Evolutionary conservation across 176 grass and related monocot genomes (phyloP).

Genomic region (Triticum urartu): DNA sequence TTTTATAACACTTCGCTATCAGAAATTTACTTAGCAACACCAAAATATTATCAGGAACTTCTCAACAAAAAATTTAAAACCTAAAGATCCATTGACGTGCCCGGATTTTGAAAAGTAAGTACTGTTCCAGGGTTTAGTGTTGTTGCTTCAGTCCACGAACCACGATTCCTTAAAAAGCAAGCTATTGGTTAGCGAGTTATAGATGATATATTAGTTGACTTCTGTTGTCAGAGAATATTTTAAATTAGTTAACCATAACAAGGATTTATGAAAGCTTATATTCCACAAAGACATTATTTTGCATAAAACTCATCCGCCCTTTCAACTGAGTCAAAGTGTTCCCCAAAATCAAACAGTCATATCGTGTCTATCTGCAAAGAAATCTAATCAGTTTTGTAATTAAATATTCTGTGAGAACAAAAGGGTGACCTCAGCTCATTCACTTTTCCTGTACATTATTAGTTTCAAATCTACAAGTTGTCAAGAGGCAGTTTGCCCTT

Average conservation of each 20-base stretch:
- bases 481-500: constrained; percentile 17
- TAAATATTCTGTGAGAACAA: neutral
- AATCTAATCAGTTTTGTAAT: neutral
- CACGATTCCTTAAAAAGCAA: neutral
- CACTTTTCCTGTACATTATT: constrained; percentile 17
- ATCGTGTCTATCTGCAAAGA: neutral
- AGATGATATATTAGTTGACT: neutral
- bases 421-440: neutral
- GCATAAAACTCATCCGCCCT: neutral
- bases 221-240: neutral
- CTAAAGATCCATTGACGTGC: neutral
- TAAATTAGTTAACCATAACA: neutral
- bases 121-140: constrained; percentile 11
- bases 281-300: neutral
- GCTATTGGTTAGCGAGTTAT: neutral
- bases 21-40: neutral
- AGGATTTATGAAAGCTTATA: neutral
- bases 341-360: neutral
- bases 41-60: neutral
- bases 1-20: neutral
- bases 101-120: constrained; percentile 16
- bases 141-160: neutral
- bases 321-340: constrained; percentile 21
- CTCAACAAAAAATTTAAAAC: neutral
- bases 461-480: constrained; percentile 8